Evolutionary conservation across 768 basidiomycete species (phyloP).

Genomic region (Pleurotus djamor): DNA sequence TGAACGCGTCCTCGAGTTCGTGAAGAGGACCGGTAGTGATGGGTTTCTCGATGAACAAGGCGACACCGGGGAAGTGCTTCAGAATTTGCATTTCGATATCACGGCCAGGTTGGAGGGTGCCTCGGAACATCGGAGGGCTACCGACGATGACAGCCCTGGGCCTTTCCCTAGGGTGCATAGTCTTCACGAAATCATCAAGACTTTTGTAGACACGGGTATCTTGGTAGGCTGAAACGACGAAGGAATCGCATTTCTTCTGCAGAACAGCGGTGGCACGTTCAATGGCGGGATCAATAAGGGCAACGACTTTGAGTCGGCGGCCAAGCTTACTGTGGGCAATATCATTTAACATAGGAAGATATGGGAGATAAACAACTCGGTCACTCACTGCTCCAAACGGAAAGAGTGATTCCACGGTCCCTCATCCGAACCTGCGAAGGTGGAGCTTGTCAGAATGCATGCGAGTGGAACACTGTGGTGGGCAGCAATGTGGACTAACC

Average conservation of each 20-base stretch:
- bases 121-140: slow-evolving; percentile 92
- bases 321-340: slow-evolving; percentile 76
- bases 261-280: slow-evolving; percentile 81
- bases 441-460: background rate
- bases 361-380: background rate
- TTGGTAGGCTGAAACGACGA: slow-evolving; percentile 92
- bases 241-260: slow-evolving; percentile 87
- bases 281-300: slow-evolving; percentile 87
- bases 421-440: slow-evolving; percentile 68
- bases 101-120: slow-evolving; percentile 67
- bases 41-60: slow-evolving; percentile 93
- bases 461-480: background rate
- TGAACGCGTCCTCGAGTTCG: slow-evolving; percentile 67
- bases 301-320: slow-evolving; percentile 92
- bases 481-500: slow-evolving; percentile 40
- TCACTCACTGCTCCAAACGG: slow-evolving; percentile 79
- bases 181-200: slow-evolving; percentile 78
- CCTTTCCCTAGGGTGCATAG: slow-evolving; percentile 55
- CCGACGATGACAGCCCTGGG: slow-evolving; percentile 88
- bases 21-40: slow-evolving; percentile 75
- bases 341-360: background rate
- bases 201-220: slow-evolving; percentile 83
- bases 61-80: slow-evolving; percentile 83
- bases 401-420: slow-evolving; percentile 94
- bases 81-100: slow-evolving; percentile 89